Percentiles rank a stretch among this genome's conserved stretches.
Evolutionary conservation across 768 basidiomycete genomes (phyloP).

Genomic region (Russula sp.): DNA sequence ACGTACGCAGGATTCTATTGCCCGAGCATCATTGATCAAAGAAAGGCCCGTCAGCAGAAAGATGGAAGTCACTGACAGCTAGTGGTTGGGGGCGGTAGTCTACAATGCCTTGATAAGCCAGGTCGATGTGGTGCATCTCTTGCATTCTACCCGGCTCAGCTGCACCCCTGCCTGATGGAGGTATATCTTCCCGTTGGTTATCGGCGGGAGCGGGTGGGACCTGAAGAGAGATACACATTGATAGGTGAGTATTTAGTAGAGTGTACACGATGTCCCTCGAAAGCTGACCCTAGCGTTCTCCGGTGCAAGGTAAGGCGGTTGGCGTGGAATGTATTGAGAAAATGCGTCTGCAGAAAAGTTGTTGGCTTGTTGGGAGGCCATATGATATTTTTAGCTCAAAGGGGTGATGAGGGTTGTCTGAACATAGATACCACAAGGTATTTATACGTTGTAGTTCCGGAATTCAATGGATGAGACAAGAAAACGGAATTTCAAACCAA

Average conservation of each 20-base stretch:
- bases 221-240: neutral
- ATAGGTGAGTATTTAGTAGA: neutral
- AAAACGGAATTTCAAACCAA: too few relatives aligned
- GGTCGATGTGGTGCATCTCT: neutral
- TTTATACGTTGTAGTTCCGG: too few relatives aligned
- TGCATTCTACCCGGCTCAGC: neutral
- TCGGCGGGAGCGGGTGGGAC: neutral
- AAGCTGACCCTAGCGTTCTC: neutral
- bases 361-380: neutral
- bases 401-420: too few relatives aligned
- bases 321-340: neutral
- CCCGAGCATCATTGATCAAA: neutral
- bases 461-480: too few relatives aligned
- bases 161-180: neutral
- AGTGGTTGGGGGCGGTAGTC: neutral
- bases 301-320: neutral
- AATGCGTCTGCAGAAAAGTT: neutral
- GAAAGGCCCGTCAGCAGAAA: neutral
- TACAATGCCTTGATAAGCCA: neutral
- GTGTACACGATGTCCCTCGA: neutral
- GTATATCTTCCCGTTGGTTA: constrained; percentile 1
- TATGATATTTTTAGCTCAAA: neutral
- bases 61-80: neutral
- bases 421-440: too few relatives aligned
- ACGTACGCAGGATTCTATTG: constrained; percentile 1